Evolutionary conservation across 441 rosid species (phyloP).

Genomic region (Flueggea neowawraea): DNA sequence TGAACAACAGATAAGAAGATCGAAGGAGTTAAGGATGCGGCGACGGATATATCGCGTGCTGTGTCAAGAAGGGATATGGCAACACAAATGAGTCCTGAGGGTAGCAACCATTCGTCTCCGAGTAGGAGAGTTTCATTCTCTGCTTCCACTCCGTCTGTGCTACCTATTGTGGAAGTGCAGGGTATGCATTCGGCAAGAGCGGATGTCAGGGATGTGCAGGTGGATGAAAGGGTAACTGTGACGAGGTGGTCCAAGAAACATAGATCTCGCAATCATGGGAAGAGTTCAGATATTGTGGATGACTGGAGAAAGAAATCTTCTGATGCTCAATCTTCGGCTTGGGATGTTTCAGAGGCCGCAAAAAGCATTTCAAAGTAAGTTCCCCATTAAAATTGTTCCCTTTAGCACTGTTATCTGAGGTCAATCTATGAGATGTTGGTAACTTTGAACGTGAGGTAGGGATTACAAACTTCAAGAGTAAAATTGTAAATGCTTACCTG

Average conservation of each 20-base stretch:
- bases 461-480: no score
- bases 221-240: conserved; percentile 82
- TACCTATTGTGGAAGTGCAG: conserved; percentile 53
- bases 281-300: conserved; percentile 60
- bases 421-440: no score
- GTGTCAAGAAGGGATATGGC: conserved; percentile 94
- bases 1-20: conserved; percentile 48
- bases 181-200: conserved; percentile 42
- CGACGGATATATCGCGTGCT: conserved; percentile 50
- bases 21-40: conserved; percentile 53
- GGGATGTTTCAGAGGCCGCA: conserved; percentile 58
- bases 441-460: no score
- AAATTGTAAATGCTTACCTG: no score
- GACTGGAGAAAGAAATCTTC: conserved; percentile 63
- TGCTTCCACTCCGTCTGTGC: conserved; percentile 46
- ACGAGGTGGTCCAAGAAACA: conserved; percentile 90
- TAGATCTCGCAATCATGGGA: conserved; percentile 44
- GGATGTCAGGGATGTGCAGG: conserved; percentile 80
- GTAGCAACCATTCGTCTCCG: conserved; percentile 64
- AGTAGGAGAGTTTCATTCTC: conserved; percentile 49
- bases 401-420: background rate
- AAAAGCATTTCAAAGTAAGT: conserved; percentile 65
- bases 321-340: conserved; percentile 44
- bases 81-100: conserved; percentile 91
- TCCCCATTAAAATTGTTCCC: conserved; percentile 1